Percentiles rank a stretch among this genome's conserved stretches.
phyloP scores from a whole-genome alignment of 352 stramenopile genomes.

The Globisporangium echinulatum region DNA sequence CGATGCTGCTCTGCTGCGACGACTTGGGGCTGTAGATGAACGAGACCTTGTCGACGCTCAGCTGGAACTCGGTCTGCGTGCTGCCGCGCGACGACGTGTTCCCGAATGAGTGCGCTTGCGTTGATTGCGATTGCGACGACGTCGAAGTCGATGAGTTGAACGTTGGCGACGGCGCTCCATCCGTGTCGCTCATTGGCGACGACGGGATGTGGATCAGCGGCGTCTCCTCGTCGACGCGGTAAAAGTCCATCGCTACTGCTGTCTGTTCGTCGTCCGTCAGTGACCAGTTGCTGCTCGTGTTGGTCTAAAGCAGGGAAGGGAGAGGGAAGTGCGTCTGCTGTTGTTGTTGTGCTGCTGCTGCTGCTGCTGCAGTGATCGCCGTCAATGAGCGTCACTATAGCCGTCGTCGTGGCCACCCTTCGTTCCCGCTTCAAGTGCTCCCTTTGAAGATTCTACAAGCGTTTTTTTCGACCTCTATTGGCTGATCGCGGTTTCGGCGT shows the following conservation, averaged over 20 bases:
- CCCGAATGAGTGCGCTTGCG: conserved; percentile 3
- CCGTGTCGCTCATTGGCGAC: conserved; percentile 28
- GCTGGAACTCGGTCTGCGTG: conserved; percentile 50
- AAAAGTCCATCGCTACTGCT: conserved; percentile 31
- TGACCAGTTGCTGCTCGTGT: no score
- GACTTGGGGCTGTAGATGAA: conserved; percentile 73
- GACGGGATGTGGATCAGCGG: conserved; percentile 23
- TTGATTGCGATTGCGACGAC: conserved; percentile 12
- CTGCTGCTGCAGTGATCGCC: no score
- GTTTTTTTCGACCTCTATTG: no score
- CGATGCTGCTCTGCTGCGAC: conserved; percentile 5
- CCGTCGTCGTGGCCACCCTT: no score
- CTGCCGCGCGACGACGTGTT: conserved; percentile 11
- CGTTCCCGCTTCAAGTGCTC: no score
- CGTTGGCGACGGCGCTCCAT: conserved; percentile 10
- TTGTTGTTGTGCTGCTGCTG: no score
- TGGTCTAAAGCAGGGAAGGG: no score
- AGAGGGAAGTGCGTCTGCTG: neutral
- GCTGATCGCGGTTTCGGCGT: no score
- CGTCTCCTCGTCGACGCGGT: conserved; percentile 34
- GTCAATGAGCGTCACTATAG: no score
- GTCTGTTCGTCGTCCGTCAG: no score
- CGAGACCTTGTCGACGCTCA: conserved; percentile 77
- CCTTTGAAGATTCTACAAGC: no score
- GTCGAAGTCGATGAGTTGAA: conserved; percentile 6